Conservation (phyloP, 1,284 basidiomycete species). For the Cryptococcus maquisensis region DNA sequence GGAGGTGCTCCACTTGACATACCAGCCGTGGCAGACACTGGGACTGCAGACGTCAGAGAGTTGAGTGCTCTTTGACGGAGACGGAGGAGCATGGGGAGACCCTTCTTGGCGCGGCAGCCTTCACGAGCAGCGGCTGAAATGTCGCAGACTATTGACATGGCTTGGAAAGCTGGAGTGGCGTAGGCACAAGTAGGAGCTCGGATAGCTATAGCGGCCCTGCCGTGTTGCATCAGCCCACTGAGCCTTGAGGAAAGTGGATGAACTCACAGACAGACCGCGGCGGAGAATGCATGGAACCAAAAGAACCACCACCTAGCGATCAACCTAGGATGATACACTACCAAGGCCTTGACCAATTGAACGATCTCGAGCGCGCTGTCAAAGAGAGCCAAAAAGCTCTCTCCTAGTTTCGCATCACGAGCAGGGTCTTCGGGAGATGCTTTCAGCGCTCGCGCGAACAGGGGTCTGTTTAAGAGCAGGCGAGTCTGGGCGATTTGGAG, state of each 20-base stretch:
- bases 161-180: conserved; percentile 40
- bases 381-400: conserved; percentile 40
- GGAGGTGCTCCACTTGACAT: background rate
- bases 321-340: conserved; percentile 45
- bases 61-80: conserved; percentile 38
- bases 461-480: conserved; percentile 44
- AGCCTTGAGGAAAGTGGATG: background rate
- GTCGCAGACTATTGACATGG: conserved; percentile 43
- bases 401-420: conserved; percentile 26
- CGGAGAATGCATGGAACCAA: conserved; percentile 47
- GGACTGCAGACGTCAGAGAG: conserved; percentile 17
- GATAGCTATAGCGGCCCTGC: conserved; percentile 42
- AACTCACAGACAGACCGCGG: conserved; percentile 45
- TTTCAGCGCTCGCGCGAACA: conserved; percentile 41
- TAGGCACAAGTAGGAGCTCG: conserved; percentile 43
- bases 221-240: background rate
- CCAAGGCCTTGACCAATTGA: conserved; percentile 41
- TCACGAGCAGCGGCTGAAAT: conserved; percentile 39
- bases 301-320: conserved; percentile 48
- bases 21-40: background rate
- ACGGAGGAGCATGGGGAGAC: conserved; percentile 39
- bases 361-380: conserved; percentile 46
- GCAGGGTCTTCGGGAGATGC: conserved; percentile 36
- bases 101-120: conserved; percentile 45
- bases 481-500: conserved; percentile 42